Evolutionary conservation across 2,329 filamentous ascomycete species (phyloP).

Genomic region (Trematosphaeria pertusa): DNA sequence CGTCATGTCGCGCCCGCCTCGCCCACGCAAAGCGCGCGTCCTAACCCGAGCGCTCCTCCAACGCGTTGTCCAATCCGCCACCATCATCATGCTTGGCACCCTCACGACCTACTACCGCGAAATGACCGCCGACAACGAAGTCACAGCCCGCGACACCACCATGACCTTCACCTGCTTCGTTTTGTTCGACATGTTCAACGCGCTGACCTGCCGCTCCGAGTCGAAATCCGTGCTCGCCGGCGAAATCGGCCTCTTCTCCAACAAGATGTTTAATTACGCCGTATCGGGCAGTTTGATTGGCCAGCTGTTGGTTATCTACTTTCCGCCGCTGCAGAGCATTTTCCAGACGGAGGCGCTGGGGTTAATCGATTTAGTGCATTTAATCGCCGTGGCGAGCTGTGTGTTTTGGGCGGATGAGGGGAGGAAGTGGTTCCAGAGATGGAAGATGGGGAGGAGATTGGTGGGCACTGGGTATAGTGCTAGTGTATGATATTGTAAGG

Average conservation of each 20-base stretch:
- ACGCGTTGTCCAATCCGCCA: slow-evolving; percentile 84
- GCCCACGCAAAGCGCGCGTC: slow-evolving; percentile 85
- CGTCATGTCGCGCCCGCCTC: slow-evolving; percentile 90
- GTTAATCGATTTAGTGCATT: slow-evolving; percentile 73
- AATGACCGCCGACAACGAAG: slow-evolving; percentile 81
- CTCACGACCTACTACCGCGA: slow-evolving; percentile 90
- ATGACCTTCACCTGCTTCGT: slow-evolving; percentile 99
- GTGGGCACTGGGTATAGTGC: slow-evolving; percentile 48
- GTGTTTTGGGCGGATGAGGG: slow-evolving; percentile 96
- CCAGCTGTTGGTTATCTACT: slow-evolving; percentile 90
- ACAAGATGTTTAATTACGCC: slow-evolving; percentile 96
- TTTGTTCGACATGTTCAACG: slow-evolving; percentile 99
- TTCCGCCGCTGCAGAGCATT: slow-evolving; percentile 89
- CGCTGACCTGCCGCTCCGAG: slow-evolving; percentile 89
- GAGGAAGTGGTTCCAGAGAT: slow-evolving; percentile 72
- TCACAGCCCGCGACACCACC: slow-evolving; percentile 93
- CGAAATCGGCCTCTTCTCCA: slow-evolving; percentile 81
- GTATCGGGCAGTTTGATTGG: slow-evolving; percentile 84
- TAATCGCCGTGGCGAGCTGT: slow-evolving; percentile 79
- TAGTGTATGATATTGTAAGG: slow-evolving; percentile 40
- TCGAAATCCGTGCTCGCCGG: slow-evolving; percentile 87
- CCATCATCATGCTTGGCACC: slow-evolving; percentile 91
- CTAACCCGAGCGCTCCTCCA: slow-evolving; percentile 83
- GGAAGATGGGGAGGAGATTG: slow-evolving; percentile 37
- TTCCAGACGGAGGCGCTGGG: slow-evolving; percentile 93